Evolutionary conservation across 148 eudicot genomes (phyloP).

Genomic region (Nyssa sinensis): DNA sequence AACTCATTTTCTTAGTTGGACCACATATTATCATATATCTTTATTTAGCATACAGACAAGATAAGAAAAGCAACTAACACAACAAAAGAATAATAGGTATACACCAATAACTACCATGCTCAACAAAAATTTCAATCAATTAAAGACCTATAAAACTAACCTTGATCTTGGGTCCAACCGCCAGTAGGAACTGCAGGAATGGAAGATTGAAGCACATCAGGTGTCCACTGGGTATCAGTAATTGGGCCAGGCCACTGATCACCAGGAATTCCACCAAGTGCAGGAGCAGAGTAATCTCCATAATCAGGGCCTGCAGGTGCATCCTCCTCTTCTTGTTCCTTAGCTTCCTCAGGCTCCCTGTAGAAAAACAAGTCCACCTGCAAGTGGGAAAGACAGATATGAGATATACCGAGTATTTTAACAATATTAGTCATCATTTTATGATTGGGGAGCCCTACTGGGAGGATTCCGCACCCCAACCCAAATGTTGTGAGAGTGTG

Average conservation of each 20-base stretch:
- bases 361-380: conserved; percentile 85
- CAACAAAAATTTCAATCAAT: neutral
- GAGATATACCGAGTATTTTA: neutral
- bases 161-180: conserved; percentile 41
- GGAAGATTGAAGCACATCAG: conserved; percentile 18
- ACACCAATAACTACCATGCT: too few species aligned
- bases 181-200: conserved; percentile 20
- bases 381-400: conserved; percentile 10
- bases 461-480: too few species aligned
- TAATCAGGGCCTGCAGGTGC: conserved; percentile 45
- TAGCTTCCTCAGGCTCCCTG: conserved; percentile 76
- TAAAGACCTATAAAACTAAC: conserved; percentile 11
- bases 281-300: conserved; percentile 38
- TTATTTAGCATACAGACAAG: too few species aligned
- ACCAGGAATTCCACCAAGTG: conserved; percentile 21
- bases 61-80: too few species aligned
- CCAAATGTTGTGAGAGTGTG: too few species aligned
- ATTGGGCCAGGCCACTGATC: conserved; percentile 47
- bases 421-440: too few species aligned
- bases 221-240: conserved; percentile 29
- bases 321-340: conserved; percentile 67
- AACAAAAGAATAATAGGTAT: too few species aligned
- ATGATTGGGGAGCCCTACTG: too few species aligned
- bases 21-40: too few species aligned
- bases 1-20: too few species aligned